Evolutionary conservation across 2,329 filamentous ascomycete genomes (phyloP), one percentile per base, ranked within the genome.

Genomic region (Gnomoniopsis sp.): DNA sequence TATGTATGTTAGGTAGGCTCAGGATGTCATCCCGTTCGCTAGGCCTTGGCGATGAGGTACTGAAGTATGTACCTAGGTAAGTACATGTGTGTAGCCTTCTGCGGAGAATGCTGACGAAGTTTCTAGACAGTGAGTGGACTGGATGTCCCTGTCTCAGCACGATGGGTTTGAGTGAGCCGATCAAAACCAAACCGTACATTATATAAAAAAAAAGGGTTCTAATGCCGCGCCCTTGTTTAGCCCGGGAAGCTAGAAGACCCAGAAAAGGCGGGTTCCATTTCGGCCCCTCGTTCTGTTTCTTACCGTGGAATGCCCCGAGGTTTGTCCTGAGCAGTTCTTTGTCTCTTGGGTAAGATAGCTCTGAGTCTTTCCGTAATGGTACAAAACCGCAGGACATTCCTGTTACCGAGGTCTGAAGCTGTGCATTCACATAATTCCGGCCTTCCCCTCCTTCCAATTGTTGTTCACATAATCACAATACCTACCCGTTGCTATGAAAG

Each of bases 241-340:
- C 46, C 34, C 21, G 50, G 34, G 26, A 55, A 22, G 55, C 54
- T 60, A 54, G 55, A 57, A 57, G 54, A n/a, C 49, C 50, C 54
- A 52, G 46, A 50, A 52, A 61, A 55, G 56, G 52, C 41, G 50
- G 56, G 36, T 49, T 49, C 47, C 47, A 53, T 21, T 36, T 34
- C 47, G 48, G 52, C 23, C 48, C 49, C 48, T 26, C 43, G 49
- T 19, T 30, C 14, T 30, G 8, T 30, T 3, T n/a, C 21, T 26
- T 19, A 6, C 21, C 15, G 26, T 38, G n/a, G 15, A 10, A n/a
- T 17, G 52, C 53, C 44, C 30, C 41, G 33, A 7, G 33, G 14
- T 36, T 36, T n/a, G n/a, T n/a, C n/a, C n/a, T 36, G 33, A 14
- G 33, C 7, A 14, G 33, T 43, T 43, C 7, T 43, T 43, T 43